Conservation (phyloP, 2,329 filamentous ascomycete genomes). For the Aureobasidium sp. region DNA sequence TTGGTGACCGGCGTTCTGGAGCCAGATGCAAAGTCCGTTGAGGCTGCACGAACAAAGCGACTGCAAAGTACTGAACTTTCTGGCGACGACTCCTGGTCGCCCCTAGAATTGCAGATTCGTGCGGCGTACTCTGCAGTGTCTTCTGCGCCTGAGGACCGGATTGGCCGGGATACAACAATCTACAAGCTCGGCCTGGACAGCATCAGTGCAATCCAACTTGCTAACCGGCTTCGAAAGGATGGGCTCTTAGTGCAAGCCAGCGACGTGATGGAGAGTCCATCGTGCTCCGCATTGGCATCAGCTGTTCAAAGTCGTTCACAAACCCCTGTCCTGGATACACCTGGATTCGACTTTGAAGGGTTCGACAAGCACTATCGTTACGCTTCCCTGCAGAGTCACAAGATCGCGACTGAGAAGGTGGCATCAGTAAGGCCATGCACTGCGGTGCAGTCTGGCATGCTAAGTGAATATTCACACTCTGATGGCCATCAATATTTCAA, state of each 20-base stretch:
- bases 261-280: slow-evolving; percentile 58
- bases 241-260: slow-evolving; percentile 54
- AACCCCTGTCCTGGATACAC: neutral
- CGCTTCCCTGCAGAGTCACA: slow-evolving; percentile 24
- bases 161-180: slow-evolving; percentile 59
- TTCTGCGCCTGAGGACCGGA: slow-evolving; percentile 37
- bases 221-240: slow-evolving; percentile 54
- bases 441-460: slow-evolving; percentile 67
- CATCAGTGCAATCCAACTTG: slow-evolving; percentile 75
- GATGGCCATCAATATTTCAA: slow-evolving; percentile 68
- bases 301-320: slow-evolving; percentile 16
- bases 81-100: slow-evolving; percentile 35
- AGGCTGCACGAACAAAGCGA: neutral
- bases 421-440: slow-evolving; percentile 68
- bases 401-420: slow-evolving; percentile 30
- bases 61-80: neutral
- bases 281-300: slow-evolving; percentile 26
- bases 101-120: slow-evolving; percentile 45
- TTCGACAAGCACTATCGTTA: slow-evolving; percentile 41
- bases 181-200: slow-evolving; percentile 88
- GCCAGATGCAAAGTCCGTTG: neutral
- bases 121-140: slow-evolving; percentile 52
- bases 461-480: slow-evolving; percentile 63
- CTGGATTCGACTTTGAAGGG: slow-evolving; percentile 37
- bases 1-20: slow-evolving; percentile 11